These are phyloP conservation scores for Batrachochytrium dendrobatidis DNA, from an alignment of 371 early-diverging fungal genomes.

Conservation along the genomic window DNA sequence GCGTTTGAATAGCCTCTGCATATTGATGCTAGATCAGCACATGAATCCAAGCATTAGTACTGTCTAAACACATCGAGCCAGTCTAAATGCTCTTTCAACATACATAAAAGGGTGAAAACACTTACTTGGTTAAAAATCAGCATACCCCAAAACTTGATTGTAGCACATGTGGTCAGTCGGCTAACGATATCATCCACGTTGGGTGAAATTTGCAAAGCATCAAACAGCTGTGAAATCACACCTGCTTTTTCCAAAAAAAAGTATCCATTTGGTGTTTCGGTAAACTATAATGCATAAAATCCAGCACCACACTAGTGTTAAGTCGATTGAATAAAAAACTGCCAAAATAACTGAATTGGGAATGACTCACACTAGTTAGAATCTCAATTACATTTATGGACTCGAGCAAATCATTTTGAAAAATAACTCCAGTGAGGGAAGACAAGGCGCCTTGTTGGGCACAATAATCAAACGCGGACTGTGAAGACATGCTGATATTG, in stretches of 20 bases:
- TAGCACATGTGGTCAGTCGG: not conserved
- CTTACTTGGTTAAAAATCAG: not conserved
- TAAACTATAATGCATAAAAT: not conserved
- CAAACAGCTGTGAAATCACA: not conserved
- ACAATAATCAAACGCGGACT: not conserved
- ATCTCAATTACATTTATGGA: not conserved
- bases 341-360: not conserved
- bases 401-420: not conserved
- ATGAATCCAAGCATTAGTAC: not conserved
- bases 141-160: slow-evolving; percentile 3
- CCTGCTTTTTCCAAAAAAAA: not conserved
- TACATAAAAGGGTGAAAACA: no score
- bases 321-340: not conserved
- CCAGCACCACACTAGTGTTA: not conserved
- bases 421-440: not conserved
- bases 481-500: not conserved
- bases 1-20: not conserved
- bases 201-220: not conserved
- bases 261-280: not conserved
- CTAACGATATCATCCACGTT: not conserved
- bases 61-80: not conserved
- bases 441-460: not conserved
- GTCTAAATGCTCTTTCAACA: no score
- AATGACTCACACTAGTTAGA: not conserved
- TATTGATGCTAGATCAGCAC: not conserved